Evolutionary conservation across 2,329 filamentous ascomycete species (phyloP).

Genomic region (Chrysoporthe austroafricana): DNA sequence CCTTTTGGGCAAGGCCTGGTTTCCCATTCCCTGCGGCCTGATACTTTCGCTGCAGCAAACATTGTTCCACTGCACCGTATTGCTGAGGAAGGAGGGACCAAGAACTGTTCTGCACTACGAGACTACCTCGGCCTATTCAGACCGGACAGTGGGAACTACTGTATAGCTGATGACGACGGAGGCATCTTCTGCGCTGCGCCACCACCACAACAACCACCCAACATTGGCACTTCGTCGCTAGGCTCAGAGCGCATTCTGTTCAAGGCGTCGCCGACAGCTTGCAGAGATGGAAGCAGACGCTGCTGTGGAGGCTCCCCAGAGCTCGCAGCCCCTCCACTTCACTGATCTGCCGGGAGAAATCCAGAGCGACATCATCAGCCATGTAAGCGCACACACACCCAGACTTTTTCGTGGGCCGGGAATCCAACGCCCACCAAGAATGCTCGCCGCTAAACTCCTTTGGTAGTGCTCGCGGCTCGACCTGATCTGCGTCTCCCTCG

Average conservation of each 20-base stretch:
- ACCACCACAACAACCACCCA: not conserved
- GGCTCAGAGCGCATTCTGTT: slow-evolving; percentile 1
- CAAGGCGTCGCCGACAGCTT: not conserved
- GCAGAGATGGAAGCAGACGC: slow-evolving; percentile 23
- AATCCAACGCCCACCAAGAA: not conserved
- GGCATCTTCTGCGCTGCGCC: not conserved
- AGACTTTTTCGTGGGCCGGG: not conserved
- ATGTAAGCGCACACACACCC: slow-evolving; percentile 42
- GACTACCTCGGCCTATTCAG: not conserved
- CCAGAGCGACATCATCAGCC: slow-evolving; percentile 51
- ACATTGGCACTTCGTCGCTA: not conserved
- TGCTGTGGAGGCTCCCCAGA: slow-evolving; percentile 22
- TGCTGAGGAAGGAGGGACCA: not conserved
- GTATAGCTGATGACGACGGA: not conserved
- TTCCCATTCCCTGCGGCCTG: not conserved
- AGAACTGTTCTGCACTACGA: not conserved
- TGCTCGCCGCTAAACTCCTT: slow-evolving; percentile 19
- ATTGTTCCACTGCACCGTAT: not conserved
- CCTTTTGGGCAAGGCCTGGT: not conserved
- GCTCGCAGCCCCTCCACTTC: slow-evolving; percentile 39
- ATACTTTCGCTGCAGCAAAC: not conserved
- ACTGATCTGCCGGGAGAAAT: slow-evolving; percentile 52
- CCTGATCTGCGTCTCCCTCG: slow-evolving; percentile 61
- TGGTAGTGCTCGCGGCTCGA: slow-evolving; percentile 55
- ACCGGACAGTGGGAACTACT: not conserved